A percentile compares a stretch with the other conserved stretches of the same genome.
phyloP scores from a whole-genome alignment of 2,329 filamentous ascomycete species.

The Apiospora sp. region DNA sequence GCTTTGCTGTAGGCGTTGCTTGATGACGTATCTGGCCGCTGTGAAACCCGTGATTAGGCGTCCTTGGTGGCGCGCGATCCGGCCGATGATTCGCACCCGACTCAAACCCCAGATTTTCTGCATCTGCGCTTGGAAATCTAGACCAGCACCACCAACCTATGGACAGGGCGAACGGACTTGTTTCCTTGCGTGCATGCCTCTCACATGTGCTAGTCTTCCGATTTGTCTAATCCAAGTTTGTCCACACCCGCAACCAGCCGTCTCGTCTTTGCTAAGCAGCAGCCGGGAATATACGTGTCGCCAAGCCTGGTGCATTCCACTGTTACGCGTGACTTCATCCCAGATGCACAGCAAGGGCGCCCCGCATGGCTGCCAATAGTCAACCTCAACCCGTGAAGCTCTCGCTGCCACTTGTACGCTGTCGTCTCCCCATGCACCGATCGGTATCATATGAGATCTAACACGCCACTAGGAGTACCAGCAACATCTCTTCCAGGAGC shows the following conservation, averaged over 20 bases:
- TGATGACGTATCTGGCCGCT: conserved; percentile 41
- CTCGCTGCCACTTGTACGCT: conserved; percentile 73
- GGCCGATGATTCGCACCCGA: conserved; percentile 28
- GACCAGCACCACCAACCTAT: conserved; percentile 20
- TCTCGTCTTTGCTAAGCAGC: background rate
- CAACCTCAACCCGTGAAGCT: conserved; percentile 78
- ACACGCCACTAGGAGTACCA: conserved; percentile 75
- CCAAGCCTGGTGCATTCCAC: conserved; percentile 4
- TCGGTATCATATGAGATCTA: conserved; percentile 1
- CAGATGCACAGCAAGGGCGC: conserved; percentile 30
- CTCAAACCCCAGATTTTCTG: conserved; percentile 27
- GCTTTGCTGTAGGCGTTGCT: conserved; percentile 3
- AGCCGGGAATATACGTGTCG: background rate
- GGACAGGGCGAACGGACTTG: background rate
- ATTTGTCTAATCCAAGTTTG: conserved; percentile 5
- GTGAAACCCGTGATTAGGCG: conserved; percentile 41
- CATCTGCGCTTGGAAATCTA: background rate
- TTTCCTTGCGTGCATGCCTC: background rate
- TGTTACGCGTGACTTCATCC: conserved; percentile 19
- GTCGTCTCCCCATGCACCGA: background rate
- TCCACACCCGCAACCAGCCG: background rate
- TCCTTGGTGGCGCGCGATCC: conserved; percentile 30
- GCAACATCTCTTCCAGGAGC: conserved; percentile 91
- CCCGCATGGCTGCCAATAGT: conserved; percentile 62
- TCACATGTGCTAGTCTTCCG: background rate